phyloP scores from a whole-genome alignment of 495 filamentous ascomycete genomes.

The Immersiella caudata region DNA sequence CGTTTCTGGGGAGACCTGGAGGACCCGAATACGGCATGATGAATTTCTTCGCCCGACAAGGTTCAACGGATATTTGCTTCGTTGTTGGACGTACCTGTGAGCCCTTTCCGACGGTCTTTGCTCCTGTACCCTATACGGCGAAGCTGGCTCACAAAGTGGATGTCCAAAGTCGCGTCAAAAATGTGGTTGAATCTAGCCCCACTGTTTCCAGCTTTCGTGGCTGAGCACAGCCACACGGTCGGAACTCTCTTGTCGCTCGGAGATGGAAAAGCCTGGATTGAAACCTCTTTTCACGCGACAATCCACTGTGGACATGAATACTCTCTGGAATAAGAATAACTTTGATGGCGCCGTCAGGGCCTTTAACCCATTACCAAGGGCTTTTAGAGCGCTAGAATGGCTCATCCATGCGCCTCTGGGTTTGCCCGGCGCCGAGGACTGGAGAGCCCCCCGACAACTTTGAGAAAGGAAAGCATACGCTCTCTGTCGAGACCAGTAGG shows the following conservation, averaged over 20 bases:
- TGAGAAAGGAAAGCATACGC: too few species aligned
- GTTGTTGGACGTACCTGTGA: slow-evolving; percentile 53
- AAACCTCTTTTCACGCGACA: too few species aligned
- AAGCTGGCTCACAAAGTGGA: slow-evolving; percentile 33
- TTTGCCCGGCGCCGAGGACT: too few species aligned
- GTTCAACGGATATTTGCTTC: slow-evolving; percentile 28
- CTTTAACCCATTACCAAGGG: too few species aligned
- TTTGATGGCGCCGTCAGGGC: too few species aligned
- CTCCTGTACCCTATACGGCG: slow-evolving; percentile 25
- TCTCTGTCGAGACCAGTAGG: too few species aligned
- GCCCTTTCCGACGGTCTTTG: slow-evolving; percentile 32
- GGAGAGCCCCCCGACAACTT: too few species aligned
- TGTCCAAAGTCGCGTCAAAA: slow-evolving; percentile 3
- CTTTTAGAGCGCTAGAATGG: too few species aligned
- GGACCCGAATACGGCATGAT: slow-evolving; percentile 94
- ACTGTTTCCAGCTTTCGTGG: not conserved
- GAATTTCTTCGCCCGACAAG: slow-evolving; percentile 63
- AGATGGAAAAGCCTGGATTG: too few species aligned
- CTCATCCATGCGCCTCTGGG: too few species aligned
- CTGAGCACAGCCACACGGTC: not conserved
- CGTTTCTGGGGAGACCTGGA: slow-evolving; percentile 72
- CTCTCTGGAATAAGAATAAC: too few species aligned
- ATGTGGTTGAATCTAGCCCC: not conserved
- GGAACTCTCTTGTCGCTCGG: not conserved
- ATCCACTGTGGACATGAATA: too few species aligned